Base-by-base conservation (phyloP, 441 rosid genomes). In the Manihot esculenta region DNA sequence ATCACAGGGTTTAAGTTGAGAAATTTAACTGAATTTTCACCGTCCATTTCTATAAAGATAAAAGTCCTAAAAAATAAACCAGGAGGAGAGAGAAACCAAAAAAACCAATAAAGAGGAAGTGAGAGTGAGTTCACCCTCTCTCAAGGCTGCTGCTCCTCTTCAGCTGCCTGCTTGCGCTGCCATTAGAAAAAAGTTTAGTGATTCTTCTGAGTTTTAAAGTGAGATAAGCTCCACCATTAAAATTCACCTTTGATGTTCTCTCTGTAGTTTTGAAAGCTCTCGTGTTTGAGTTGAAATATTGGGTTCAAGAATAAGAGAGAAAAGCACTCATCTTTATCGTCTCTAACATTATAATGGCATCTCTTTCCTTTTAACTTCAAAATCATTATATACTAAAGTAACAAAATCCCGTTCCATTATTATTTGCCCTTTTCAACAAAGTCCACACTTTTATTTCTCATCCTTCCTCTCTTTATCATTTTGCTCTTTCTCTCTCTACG, bases 21-120 rank as follows among this genome's bases (percentile, higher is more conserved):
- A 71, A 67, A 68, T 70, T 73, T 81, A 77, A 81, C 87, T 81
- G 84, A 77, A 84, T 81, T n/a, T n/a, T n/a, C n/a, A n/a, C n/a
- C n/a, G 87, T 83, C 86, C 78, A 80, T 41, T 73, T 84, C 76
- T 64, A 72, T 67, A 72, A 76, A 58, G 74, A 64, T 75, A 80
- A 80, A 79, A 80, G 49, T 41, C 33, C 68, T 42, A 45, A 51
- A 64, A 50, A 38, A 8, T 53, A 20, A 44, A 57, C 30, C 41
- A 62, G 17, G 1, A 15, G 44, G 50, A 71, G 42, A 38, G 38
- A 70, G 72, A 63, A 56, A 51, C 20, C 48, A 26, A 35, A 66
- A 38, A 35, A 33, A 41, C 45, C 15, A 15, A 78, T 7, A 49
- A 15, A 27, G 33, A 42, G 62, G 23, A 38, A 35, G 42, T 18